Evolutionary conservation across 768 basidiomycete genomes (phyloP).

Genomic region (Boletus patriciae): DNA sequence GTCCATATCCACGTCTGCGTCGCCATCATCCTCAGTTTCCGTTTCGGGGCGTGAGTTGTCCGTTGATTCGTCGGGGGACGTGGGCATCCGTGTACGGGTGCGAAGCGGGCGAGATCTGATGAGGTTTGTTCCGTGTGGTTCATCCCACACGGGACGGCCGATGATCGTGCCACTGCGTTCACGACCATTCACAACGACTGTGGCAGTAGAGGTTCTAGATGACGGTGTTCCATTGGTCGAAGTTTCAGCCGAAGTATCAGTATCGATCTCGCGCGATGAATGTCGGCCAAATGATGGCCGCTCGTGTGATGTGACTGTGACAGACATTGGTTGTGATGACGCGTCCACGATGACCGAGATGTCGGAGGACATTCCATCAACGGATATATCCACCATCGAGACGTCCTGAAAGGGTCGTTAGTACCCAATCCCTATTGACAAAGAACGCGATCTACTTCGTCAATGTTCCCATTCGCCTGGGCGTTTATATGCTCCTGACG

Average conservation of each 20-base stretch:
- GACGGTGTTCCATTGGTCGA: conserved; percentile 62
- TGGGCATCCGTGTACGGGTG: conserved; percentile 31
- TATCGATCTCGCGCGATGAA: conserved; percentile 48
- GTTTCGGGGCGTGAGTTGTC: conserved; percentile 65
- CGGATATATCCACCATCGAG: conserved; percentile 32
- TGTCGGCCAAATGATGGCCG: conserved; percentile 21
- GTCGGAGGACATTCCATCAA: conserved; percentile 20
- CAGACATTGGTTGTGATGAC: conserved; percentile 17
- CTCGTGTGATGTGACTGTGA: conserved; percentile 22
- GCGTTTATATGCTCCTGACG: conserved; percentile 9
- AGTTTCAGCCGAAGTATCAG: conserved; percentile 61
- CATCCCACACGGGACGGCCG: conserved; percentile 64
- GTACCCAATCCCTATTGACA: background rate
- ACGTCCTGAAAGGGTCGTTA: conserved; percentile 32
- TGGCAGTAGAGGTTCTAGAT: conserved; percentile 58
- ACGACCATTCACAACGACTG: conserved; percentile 57
- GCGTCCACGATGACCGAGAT: conserved; percentile 22
- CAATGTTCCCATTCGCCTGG: conserved; percentile 8
- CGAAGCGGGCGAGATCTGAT: conserved; percentile 34
- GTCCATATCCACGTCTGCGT: conserved; percentile 53
- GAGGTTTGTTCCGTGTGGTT: conserved; percentile 20
- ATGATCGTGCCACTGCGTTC: conserved; percentile 78
- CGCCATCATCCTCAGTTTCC: conserved; percentile 78
- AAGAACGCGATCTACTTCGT: conserved; percentile 28
- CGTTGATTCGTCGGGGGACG: conserved; percentile 44